These are phyloP conservation scores for Plenodomus lindquistii DNA, from an alignment of 2,329 filamentous ascomycete genomes.

Conservation along the genomic window DNA sequence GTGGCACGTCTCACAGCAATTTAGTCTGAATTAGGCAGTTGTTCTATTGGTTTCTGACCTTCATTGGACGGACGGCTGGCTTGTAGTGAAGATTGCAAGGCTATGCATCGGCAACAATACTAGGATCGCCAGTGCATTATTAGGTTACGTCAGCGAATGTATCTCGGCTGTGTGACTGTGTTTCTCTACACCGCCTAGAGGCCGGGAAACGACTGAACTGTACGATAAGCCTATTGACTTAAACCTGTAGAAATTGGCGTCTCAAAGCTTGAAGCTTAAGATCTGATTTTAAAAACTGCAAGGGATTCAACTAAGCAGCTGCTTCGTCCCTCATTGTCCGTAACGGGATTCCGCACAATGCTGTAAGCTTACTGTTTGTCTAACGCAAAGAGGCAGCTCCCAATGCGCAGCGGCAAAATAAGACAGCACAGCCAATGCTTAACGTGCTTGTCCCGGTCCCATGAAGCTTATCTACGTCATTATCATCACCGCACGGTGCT, in stretches of 20 bases:
- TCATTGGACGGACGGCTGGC: slow-evolving; percentile 17
- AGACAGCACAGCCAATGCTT: slow-evolving; percentile 11
- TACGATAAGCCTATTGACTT: not conserved
- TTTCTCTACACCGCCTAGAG: not conserved
- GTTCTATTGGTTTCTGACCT: not conserved
- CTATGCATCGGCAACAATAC: slow-evolving; percentile 10
- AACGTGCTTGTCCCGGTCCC: slow-evolving; percentile 10
- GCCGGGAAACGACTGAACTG: not conserved
- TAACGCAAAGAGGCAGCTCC: slow-evolving; percentile 20
- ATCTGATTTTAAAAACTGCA: not conserved
- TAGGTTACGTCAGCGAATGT: slow-evolving; percentile 5
- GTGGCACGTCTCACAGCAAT: slow-evolving; percentile 5
- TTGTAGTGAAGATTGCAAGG: slow-evolving; percentile 9
- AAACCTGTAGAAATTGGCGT: not conserved
- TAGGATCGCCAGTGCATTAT: slow-evolving; percentile 1
- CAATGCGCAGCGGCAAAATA: slow-evolving; percentile 12
- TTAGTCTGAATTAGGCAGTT: slow-evolving; percentile 21
- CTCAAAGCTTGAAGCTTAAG: not conserved
- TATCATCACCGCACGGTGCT: not conserved
- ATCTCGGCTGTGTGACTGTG: not conserved
- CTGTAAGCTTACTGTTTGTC: slow-evolving; percentile 7
- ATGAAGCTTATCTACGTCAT: slow-evolving; percentile 29
- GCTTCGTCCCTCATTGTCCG: not conserved
- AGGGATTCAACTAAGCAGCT: not conserved
- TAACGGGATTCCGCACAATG: not conserved